A percentile compares a stretch with the other conserved stretches of the same genome.
Conservation (phyloP, 192 early-diverging fungal genomes). For the Backusella australiensis region DNA sequence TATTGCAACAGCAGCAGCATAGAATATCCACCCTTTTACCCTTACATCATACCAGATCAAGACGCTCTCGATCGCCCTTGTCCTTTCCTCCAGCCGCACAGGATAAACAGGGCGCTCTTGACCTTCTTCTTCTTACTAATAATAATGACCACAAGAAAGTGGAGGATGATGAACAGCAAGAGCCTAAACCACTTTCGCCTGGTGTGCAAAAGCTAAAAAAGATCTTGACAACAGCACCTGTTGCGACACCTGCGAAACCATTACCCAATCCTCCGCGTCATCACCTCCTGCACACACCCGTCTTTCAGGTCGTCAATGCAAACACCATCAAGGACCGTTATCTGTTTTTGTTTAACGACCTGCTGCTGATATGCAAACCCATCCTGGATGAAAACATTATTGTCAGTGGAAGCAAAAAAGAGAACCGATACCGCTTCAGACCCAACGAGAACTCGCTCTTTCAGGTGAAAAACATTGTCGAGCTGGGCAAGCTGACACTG, state of each 20-base stretch:
- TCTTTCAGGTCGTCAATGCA: conserved; percentile 62
- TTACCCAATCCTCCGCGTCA: conserved; percentile 35
- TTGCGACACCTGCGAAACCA: neutral
- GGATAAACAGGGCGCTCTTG: neutral
- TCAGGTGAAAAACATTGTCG: conserved; percentile 54
- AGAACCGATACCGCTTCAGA: conserved; percentile 23
- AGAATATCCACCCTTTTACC: neutral
- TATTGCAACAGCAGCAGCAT: neutral
- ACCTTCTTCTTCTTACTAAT: neutral
- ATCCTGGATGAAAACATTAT: conserved; percentile 49
- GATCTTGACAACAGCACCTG: neutral
- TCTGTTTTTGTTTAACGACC: conserved; percentile 64
- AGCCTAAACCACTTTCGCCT: neutral
- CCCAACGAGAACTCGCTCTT: conserved; percentile 47
- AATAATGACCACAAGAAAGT: no score
- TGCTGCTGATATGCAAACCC: conserved; percentile 64
- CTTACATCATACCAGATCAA: neutral
- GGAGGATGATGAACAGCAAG: neutral
- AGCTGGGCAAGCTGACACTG: conserved; percentile 44
- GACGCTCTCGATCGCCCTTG: conserved; percentile 5
- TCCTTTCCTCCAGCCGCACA: neutral
- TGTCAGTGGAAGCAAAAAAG: neutral
- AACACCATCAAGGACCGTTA: conserved; percentile 67
- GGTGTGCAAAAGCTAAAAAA: neutral
- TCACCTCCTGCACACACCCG: conserved; percentile 57